Base-by-base conservation (phyloP, 2,329 filamentous ascomycete species). In the Drechslerella dactyloides region DNA sequence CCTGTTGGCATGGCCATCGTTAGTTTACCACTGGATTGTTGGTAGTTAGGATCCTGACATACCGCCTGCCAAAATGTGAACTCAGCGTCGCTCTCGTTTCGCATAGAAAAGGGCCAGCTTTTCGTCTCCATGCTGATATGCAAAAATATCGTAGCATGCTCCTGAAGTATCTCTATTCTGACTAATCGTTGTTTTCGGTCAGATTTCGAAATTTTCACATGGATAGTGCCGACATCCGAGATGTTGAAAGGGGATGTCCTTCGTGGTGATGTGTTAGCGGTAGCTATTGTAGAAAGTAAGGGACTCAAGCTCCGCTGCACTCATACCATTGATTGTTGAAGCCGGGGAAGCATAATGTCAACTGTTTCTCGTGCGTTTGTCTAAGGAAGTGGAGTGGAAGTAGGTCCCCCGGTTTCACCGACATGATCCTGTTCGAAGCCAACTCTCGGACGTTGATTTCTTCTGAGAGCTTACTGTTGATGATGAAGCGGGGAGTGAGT, bases 81-180 rank as follows among this genome's bases (percentile, higher is more conserved):
- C 78, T 97, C 94, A 23, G 89, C 90, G 77, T 97, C 93, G 77
- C 93, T 97, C 81, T 97, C 94, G 78, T 99, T 99, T 74, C 94
- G 89, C 88, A 99, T 97, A 0, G 93, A 97, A 81, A 94, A 99
- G 0, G 94, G 94, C 94, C 94, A 99, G 78, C 96, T 91, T 79
- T 94, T 96, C 4, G 86, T 92, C 81, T 99, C 94, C 75, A 93
- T 83, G 77, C 88, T 94, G 68, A 99, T 85, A 77, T 96, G 91
- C 35, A 97, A 80, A 83, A 97, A 99, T 44, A 99, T 89, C 0
- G 93, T 97, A 0, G 93, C 91, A 73, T 90, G 87, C 79, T 99
- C 96, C 85, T 97, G 89, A 51, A 99, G 83, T 48, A 97, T 86
- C 78, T 99, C 94, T 11, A 96, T 85, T 56, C 93, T 87, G 53